Base-by-base conservation (phyloP, 1,284 basidiomycete genomes). In the Irpex sp. region DNA sequence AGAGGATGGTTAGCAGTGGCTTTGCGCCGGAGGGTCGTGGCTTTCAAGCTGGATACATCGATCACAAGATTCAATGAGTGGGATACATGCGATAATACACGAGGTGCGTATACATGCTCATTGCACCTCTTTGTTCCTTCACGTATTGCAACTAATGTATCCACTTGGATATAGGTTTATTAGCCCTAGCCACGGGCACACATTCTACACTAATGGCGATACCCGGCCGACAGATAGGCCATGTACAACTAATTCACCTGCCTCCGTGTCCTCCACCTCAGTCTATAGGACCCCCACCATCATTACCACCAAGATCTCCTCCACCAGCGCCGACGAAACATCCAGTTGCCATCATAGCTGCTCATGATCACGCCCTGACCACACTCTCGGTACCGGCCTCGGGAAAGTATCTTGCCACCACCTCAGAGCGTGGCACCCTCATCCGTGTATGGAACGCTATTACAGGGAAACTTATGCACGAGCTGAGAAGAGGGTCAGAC, bases 171-270 rank as follows among this genome's bases (percentile, higher is more conserved):
- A 49, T 74, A 97, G 95, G 95, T 60, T 80, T 97, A 54, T 82
- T 95, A 60, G 88, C 93, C 4, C 79, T 98, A 58, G 90, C 94
- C 2, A 92, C 92, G 2, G 87, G 85, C 35, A 78, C 88, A 13
- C 83, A 89, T 61, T 86, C 94, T 21, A 94, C 93, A 0, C 74
- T 98, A 8, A 83, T 98, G 15, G 92, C 88, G 0, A 91, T 96
- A 60, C 93, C 95, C 46, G 95, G 94, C 13, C 85, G 90, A 46
- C 94, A 98, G 75, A 81, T 86, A 59, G 95, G 95, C 0, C 95
- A 98, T 75, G 92, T 97, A 3, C 95, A 97, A 66, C 80, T 98
- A 7, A 81, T 97, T 36, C 91, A 93, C 70, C 83, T 98, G 8
- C 89, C 93, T 0, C 92, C 90, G 0, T 94, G 93, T 75, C 77